Percentiles rank a stretch among this genome's conserved stretches.
These are phyloP conservation scores for Syncephalastrum contaminatum DNA, from an alignment of 371 early-diverging fungal species.

Conservation along the genomic window DNA sequence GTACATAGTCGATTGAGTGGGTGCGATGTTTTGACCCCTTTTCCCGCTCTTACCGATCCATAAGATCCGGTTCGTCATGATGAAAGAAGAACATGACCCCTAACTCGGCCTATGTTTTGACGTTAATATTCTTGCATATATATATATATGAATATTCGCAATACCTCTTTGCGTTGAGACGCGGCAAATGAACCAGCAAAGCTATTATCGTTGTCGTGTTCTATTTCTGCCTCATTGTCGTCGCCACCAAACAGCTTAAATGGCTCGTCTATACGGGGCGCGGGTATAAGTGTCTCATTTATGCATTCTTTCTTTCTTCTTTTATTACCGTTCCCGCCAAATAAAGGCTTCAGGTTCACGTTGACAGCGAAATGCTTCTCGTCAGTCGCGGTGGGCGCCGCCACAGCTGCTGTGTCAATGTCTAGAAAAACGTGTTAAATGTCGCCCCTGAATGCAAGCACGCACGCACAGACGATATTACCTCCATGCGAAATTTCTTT, in stretches of 20 bases:
- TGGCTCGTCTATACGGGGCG: constrained; percentile 20
- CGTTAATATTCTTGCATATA: constrained; percentile 8
- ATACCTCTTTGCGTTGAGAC: constrained; percentile 17
- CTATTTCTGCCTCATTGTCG: constrained; percentile 16
- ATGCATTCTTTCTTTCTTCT: constrained; percentile 4
- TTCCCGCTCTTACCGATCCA: constrained; percentile 30
- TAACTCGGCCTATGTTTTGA: constrained; percentile 22
- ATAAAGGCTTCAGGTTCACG: constrained; percentile 59
- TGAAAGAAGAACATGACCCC: constrained; percentile 49
- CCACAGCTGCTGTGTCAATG: constrained; percentile 9
- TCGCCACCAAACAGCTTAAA: constrained; percentile 59
- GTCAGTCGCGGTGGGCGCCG: constrained; percentile 22
- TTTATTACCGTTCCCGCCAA: constrained; percentile 41
- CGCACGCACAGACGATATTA: too few relatives aligned
- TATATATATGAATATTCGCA: not conserved
- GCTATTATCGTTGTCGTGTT: constrained; percentile 6
- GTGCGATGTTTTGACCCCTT: not conserved
- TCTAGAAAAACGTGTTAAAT: too few relatives aligned
- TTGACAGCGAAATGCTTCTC: constrained; percentile 52
- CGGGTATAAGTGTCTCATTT: not conserved
- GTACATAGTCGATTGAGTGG: not conserved
- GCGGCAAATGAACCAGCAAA: not conserved
- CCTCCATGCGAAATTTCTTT: too few relatives aligned
- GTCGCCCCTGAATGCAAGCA: too few relatives aligned
- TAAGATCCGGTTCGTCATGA: constrained; percentile 27